These are phyloP conservation scores for Fusarium sublunatum DNA, from an alignment of 2,329 filamentous ascomycete species.

Conservation along the genomic window DNA sequence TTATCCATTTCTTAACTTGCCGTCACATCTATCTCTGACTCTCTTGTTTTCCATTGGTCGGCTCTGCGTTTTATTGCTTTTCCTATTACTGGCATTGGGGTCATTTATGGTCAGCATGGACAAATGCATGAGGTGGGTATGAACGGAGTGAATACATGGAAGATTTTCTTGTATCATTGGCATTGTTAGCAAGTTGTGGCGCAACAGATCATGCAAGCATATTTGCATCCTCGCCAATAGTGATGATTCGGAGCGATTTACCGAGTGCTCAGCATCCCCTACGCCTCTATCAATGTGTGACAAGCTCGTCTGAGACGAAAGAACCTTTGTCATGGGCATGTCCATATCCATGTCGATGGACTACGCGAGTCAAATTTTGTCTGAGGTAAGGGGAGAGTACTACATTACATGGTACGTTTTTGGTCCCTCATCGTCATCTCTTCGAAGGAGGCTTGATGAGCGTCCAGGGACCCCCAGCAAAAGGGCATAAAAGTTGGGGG, in stretches of 20 bases:
- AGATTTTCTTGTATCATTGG: conserved; percentile 1
- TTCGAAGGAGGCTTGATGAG: conserved; percentile 20
- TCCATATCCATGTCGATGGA: background rate
- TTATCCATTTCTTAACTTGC: background rate
- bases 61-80: conserved; percentile 14
- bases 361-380: background rate
- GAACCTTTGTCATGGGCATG: background rate
- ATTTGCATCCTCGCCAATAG: background rate
- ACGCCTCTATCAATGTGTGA: conserved; percentile 25
- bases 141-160: conserved; percentile 4
- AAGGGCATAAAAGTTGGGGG: too few species aligned
- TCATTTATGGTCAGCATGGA: conserved; percentile 33
- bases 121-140: conserved; percentile 13
- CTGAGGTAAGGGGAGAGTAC: conserved; percentile 1
- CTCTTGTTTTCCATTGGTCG: conserved; percentile 3
- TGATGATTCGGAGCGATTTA: background rate
- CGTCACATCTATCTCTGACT: conserved; percentile 4
- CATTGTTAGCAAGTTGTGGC: conserved; percentile 2
- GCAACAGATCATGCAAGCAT: conserved; percentile 9
- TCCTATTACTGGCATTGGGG: conserved; percentile 5
- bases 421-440: background rate
- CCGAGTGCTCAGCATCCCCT: conserved; percentile 4
- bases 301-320: background rate
- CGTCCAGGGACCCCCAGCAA: conserved; percentile 10
- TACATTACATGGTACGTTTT: background rate